phyloP scores from a whole-genome alignment of 139 green algal genomes.

The Coelastrella sp. region DNA sequence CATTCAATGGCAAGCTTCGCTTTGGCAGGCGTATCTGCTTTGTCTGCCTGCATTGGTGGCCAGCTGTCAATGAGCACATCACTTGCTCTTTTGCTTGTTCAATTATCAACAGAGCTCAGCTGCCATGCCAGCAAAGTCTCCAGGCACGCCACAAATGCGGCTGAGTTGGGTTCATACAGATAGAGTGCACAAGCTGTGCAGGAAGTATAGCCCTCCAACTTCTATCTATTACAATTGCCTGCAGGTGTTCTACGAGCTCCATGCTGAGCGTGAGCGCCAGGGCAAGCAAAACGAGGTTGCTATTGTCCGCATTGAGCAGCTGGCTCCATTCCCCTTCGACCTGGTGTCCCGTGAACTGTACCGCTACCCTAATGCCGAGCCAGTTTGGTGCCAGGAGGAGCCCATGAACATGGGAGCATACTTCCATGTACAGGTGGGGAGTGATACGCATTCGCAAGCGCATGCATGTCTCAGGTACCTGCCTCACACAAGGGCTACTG shows the following conservation, averaged over 20 bases:
- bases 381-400: constrained; percentile 97
- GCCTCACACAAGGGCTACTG: background rate
- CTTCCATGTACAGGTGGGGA: constrained; percentile 78
- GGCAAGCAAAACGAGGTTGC: constrained; percentile 78
- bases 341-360: constrained; percentile 72
- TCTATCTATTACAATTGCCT: background rate
- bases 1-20: background rate
- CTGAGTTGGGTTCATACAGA: too few relatives aligned
- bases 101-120: too few relatives aligned
- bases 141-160: too few relatives aligned
- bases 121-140: too few relatives aligned
- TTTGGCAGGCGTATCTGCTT: background rate
- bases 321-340: constrained; percentile 98
- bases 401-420: constrained; percentile 99
- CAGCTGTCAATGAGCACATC: too few relatives aligned
- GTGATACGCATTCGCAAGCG: background rate
- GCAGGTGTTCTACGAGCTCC: constrained; percentile 97
- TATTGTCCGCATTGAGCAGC: constrained; percentile 95
- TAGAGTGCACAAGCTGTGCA: too few relatives aligned
- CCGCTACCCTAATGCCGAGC: constrained; percentile 93
- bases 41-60: background rate
- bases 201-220: too few relatives aligned
- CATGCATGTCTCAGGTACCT: background rate
- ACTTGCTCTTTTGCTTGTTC: too few relatives aligned
- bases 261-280: constrained; percentile 82